A percentile compares a stretch with the other conserved stretches of the same genome.
Conservation (phyloP, 305 asterid species). For the Plantago coronopus region DNA sequence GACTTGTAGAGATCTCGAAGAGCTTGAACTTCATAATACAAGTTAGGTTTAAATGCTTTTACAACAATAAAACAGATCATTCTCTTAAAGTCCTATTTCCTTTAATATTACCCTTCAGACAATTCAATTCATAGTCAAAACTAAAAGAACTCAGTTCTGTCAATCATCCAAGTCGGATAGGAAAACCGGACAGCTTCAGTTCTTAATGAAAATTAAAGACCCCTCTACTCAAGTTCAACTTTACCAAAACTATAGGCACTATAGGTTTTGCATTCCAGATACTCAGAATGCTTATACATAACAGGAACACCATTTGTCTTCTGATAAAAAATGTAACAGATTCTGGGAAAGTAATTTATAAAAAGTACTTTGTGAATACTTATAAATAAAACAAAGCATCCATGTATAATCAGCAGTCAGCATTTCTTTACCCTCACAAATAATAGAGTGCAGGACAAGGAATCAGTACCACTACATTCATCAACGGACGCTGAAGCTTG, state of each 20-base stretch:
- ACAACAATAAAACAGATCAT: not conserved
- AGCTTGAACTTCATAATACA: slow-evolving; percentile 56
- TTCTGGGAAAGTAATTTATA: not conserved
- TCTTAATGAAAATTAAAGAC: not conserved
- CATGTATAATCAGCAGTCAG: too few species aligned
- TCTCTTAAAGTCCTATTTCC: not conserved
- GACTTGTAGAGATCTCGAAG: slow-evolving; percentile 62
- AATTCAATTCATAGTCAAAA: not conserved
- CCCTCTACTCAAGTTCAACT: not conserved
- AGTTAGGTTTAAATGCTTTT: slow-evolving; percentile 13
- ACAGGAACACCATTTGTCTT: not conserved
- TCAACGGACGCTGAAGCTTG: slow-evolving; percentile 48
- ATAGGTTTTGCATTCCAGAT: too few species aligned
- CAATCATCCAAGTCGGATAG: not conserved
- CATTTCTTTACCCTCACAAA: not conserved
- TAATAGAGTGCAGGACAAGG: slow-evolving; percentile 7
- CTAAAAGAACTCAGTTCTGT: not conserved
- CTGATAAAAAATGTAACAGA: not conserved
- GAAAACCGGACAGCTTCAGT: not conserved
- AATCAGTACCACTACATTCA: slow-evolving; percentile 44
- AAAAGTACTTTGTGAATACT: not conserved
- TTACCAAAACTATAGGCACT: not conserved
- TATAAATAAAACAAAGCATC: not conserved
- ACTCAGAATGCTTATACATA: not conserved
- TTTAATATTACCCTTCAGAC: not conserved